phyloP scores from a whole-genome alignment of 306 rosid genomes.

The Aeschynomene evenia region DNA sequence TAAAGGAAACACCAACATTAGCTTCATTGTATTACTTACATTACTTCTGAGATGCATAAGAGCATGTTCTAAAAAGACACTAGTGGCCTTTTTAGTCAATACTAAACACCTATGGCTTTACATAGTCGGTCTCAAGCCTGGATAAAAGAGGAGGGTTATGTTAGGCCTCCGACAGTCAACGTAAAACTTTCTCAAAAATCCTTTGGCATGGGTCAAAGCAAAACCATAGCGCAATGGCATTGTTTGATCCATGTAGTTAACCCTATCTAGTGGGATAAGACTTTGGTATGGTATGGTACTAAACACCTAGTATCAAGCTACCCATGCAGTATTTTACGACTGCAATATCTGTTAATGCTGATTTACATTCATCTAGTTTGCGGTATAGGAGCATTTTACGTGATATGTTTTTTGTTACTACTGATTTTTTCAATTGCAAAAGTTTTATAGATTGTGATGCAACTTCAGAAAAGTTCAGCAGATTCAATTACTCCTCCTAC shows the following conservation, averaged over 20 bases:
- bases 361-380: not conserved
- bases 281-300: too few relatives aligned
- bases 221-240: too few relatives aligned
- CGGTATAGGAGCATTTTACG: not conserved
- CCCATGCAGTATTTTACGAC: not conserved
- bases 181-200: too few relatives aligned
- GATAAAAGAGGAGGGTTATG: too few relatives aligned
- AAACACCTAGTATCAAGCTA: not conserved
- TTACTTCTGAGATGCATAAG: constrained; percentile 6
- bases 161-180: too few relatives aligned
- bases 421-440: not conserved
- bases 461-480: too few relatives aligned
- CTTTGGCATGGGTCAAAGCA: too few relatives aligned
- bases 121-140: too few relatives aligned
- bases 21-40: not conserved
- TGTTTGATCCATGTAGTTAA: too few relatives aligned
- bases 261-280: too few relatives aligned
- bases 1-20: not conserved
- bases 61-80: not conserved
- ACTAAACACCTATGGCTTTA: too few relatives aligned
- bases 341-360: not conserved
- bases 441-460: not conserved
- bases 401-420: not conserved
- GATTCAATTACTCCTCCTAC: too few relatives aligned
- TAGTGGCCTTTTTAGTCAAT: not conserved